A percentile compares a stretch with the other conserved stretches of the same genome.
Conservation (phyloP, 768 basidiomycete species). For the Podaxis carcinomalis region DNA sequence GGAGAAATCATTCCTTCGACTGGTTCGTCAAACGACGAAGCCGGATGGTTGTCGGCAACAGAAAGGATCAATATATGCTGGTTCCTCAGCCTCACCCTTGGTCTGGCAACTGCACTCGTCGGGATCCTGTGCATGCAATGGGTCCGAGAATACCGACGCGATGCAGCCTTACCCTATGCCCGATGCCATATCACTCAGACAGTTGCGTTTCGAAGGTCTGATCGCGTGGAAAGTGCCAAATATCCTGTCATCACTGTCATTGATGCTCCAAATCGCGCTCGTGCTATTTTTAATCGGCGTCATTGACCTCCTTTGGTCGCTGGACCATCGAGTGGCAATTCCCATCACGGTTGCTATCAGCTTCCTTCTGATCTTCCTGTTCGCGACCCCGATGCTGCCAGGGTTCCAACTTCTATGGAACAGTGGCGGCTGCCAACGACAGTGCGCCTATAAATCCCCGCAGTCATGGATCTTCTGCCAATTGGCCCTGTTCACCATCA, state of each 20-base stretch:
- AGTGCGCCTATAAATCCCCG: conserved; percentile 24
- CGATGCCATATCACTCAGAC: conserved; percentile 17
- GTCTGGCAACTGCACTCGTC: conserved; percentile 15
- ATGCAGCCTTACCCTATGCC: conserved; percentile 5
- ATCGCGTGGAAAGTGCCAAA: conserved; percentile 23
- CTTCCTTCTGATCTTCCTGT: conserved; percentile 15
- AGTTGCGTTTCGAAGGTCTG: conserved; percentile 26
- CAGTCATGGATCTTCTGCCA: conserved; percentile 21
- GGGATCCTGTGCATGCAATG: conserved; percentile 21
- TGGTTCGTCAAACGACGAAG: background rate
- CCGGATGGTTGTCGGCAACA: background rate
- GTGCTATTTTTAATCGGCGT: conserved; percentile 27
- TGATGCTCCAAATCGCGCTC: conserved; percentile 25
- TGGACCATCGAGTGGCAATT: conserved; percentile 18
- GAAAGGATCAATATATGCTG: conserved; percentile 17
- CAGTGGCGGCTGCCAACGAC: background rate
- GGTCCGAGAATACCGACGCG: conserved; percentile 19
- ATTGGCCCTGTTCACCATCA: conserved; percentile 14
- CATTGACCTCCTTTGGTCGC: conserved; percentile 23
- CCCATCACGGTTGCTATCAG: conserved; percentile 18
- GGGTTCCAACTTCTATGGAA: conserved; percentile 15
- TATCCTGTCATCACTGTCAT: conserved; percentile 23
- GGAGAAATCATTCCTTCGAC: background rate
- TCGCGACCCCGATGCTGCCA: conserved; percentile 21
- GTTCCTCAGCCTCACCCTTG: conserved; percentile 19